These are phyloP conservation scores for Entoloma clypeatum DNA, from an alignment of 1,284 basidiomycete genomes.

Conservation along the genomic window DNA sequence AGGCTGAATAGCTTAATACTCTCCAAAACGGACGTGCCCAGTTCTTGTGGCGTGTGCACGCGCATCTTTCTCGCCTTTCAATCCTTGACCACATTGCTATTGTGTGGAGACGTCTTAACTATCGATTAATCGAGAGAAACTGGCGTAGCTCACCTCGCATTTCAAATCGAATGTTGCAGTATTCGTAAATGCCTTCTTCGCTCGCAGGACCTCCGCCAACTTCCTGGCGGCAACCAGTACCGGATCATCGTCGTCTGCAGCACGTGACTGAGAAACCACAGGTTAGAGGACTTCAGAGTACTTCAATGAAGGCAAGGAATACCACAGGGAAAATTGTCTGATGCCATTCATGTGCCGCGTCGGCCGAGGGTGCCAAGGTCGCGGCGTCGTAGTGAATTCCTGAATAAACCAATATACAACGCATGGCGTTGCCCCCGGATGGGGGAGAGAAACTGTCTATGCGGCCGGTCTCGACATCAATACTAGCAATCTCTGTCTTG, in stretches of 20 bases:
- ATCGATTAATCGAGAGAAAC: no score
- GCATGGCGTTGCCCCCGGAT: slow-evolving; percentile 26
- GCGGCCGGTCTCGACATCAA: slow-evolving; percentile 91
- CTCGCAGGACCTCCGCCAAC: slow-evolving; percentile 69
- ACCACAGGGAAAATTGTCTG: slow-evolving; percentile 77
- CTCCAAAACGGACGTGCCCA: slow-evolving; percentile 85
- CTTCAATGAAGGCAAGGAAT: neutral
- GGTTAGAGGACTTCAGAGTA: neutral
- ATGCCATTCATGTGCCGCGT: slow-evolving; percentile 81
- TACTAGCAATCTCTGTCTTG: slow-evolving; percentile 79
- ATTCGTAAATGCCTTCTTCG: slow-evolving; percentile 84
- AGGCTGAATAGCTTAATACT: slow-evolving; percentile 52
- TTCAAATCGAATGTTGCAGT: slow-evolving; percentile 86
- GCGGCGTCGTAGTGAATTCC: slow-evolving; percentile 94
- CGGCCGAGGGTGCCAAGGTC: slow-evolving; percentile 71
- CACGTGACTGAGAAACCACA: slow-evolving; percentile 11
- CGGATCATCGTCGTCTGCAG: slow-evolving; percentile 41
- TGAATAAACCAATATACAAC: slow-evolving; percentile 80
- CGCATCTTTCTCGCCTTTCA: slow-evolving; percentile 92
- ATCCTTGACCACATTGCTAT: slow-evolving; percentile 69
- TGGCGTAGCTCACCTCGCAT: slow-evolving; percentile 79
- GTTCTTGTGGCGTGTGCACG: slow-evolving; percentile 82
- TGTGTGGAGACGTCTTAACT: no score
- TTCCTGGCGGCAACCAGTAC: slow-evolving; percentile 66
- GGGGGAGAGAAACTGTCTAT: slow-evolving; percentile 77